These are phyloP conservation scores for Pontederia paniculata DNA, from an alignment of 176 grass and related monocot genomes.

Conservation along the genomic window DNA sequence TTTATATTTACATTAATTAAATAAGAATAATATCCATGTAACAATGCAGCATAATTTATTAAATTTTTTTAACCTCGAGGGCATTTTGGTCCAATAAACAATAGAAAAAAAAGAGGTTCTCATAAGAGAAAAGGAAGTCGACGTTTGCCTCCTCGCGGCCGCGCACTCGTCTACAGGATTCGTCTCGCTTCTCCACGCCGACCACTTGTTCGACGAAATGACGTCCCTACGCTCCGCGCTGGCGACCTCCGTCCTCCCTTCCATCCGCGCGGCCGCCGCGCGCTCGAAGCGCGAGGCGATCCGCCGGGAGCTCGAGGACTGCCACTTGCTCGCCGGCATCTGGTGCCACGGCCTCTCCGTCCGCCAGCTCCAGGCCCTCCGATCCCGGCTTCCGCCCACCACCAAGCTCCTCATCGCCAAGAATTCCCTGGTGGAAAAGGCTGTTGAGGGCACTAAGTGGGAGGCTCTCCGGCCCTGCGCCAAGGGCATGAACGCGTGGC, in stretches of 20 bases:
- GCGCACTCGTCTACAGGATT: no score
- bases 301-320: constrained; percentile 71
- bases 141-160: no score
- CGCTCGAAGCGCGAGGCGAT: constrained; percentile 68
- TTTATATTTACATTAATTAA: no score
- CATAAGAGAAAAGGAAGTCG: no score
- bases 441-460: constrained; percentile 75
- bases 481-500: constrained; percentile 96
- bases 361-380: constrained; percentile 74
- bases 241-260: constrained; percentile 8
- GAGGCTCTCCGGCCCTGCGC: constrained; percentile 73
- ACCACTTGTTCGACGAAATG: background rate
- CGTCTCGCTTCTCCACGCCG: no score
- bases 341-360: constrained; percentile 84
- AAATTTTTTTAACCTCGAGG: no score
- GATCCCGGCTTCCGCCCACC: constrained; percentile 51
- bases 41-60: no score
- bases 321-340: constrained; percentile 77
- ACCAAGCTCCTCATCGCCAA: constrained; percentile 67
- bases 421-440: constrained; percentile 85
- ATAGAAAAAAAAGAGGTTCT: no score
- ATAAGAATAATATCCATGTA: no score
- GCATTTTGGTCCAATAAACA: no score
- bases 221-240: constrained; percentile 14
- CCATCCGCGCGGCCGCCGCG: constrained; percentile 59